Evolutionary conservation across 306 rosid species (phyloP), one percentile per base, ranked within the genome.

Genomic region (Vachellia pachyceras): DNA sequence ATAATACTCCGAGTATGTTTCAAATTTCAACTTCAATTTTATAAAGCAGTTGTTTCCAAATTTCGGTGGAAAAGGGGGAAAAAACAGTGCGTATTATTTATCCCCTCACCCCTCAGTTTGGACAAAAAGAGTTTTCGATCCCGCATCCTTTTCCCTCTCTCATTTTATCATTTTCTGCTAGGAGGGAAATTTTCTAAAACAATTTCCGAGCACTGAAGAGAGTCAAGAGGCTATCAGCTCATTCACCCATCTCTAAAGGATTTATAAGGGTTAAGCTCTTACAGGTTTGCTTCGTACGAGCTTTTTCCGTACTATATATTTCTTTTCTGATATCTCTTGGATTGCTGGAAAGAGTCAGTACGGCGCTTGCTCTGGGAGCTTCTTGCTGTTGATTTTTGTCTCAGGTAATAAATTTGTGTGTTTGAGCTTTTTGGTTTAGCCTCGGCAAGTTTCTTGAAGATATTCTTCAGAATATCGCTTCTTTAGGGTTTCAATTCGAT

Each of bases 81-180:
- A n/a, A 65, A 64, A 33, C 33, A 20, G 42, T 14, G 29, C 11
- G 13, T n/a, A 9, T 2, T 74, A 41, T 68, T 68, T 80, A 39
- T 75, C 75, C 6, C 41, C 33, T 72, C 82, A 87, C 57, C 86
- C 80, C 64, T 83, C 64, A 22, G 85, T 79, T 82, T 82, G 50
- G 89, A 69, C 86, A 82, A 87, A 85, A 74, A 67, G 80, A 83
- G 77, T 70, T 87, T 89, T 86, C 89, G 85, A 87, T 87, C 91
- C 84, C 79, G 84, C 84, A 47, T 73, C n/a, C 29, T 85, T 91
- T 89, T 88, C 93, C 92, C 95, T 85, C 93, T 84, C 91, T 85
- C 88, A 12, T 13, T 69, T 45, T 69, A 36, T 42, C 73, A 20
- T 41, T 87, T 90, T 81, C 64, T 40, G 77, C 57, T 86, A 87